Evolutionary conservation across 352 stramenopile genomes (phyloP).

Genomic region (Phytopythium montanum): DNA sequence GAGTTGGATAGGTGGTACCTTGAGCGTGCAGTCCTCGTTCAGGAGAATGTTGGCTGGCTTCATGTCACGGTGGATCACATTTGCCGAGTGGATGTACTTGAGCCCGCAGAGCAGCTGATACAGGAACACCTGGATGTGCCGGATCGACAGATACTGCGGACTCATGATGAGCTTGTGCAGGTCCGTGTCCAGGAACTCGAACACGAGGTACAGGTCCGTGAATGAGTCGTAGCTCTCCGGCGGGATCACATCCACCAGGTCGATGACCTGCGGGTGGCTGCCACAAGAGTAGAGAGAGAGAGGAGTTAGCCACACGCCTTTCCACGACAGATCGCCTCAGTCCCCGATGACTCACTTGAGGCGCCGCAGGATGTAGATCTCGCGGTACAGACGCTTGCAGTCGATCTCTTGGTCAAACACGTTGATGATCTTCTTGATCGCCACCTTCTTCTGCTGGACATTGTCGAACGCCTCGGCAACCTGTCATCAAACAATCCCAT

Average conservation of each 20-base stretch:
- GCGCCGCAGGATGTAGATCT: slow-evolving; percentile 88
- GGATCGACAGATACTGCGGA: slow-evolving; percentile 91
- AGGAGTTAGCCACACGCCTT: neutral
- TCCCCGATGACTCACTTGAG: slow-evolving; percentile 47
- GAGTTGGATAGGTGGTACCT: slow-evolving; percentile 27
- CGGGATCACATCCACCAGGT: slow-evolving; percentile 77
- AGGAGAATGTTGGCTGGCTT: slow-evolving; percentile 89
- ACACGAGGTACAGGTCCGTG: slow-evolving; percentile 91
- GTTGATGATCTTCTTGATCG: slow-evolving; percentile 89
- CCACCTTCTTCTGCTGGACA: slow-evolving; percentile 75
- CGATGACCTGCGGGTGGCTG: slow-evolving; percentile 81
- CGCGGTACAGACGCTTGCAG: slow-evolving; percentile 82
- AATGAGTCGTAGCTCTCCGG: slow-evolving; percentile 83
- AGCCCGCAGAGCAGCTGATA: slow-evolving; percentile 94
- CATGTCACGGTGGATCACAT: slow-evolving; percentile 89
- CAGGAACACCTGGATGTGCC: slow-evolving; percentile 96
- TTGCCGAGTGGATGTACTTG: slow-evolving; percentile 95
- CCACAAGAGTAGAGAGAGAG: neutral
- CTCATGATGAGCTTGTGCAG: slow-evolving; percentile 94
- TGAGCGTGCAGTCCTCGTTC: slow-evolving; percentile 86
- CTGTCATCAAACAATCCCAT: slow-evolving; percentile 11
- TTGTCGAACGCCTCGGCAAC: slow-evolving; percentile 81
- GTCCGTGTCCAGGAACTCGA: slow-evolving; percentile 93
- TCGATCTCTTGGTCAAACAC: slow-evolving; percentile 88
- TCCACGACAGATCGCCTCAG: neutral